Evolutionary conservation across 148 eudicot genomes (phyloP).

Genomic region (Rhododendron mucronatum): DNA sequence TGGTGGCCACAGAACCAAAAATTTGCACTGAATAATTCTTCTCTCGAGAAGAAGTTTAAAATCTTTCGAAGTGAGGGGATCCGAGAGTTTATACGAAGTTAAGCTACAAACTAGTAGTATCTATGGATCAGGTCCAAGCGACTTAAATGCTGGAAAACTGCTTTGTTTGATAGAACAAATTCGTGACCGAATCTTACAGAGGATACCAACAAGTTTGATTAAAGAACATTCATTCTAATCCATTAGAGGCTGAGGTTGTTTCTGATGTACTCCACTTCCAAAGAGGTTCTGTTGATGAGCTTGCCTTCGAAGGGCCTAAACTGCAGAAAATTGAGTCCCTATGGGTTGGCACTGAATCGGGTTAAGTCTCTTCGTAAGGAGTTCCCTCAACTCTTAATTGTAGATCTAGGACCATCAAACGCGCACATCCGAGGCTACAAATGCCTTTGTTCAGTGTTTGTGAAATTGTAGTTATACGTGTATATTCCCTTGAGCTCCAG

Average conservation of each 20-base stretch:
- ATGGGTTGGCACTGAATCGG: constrained; percentile 91
- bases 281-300: constrained; percentile 66
- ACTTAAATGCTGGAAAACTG: constrained; percentile 58
- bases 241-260: constrained; percentile 15
- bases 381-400: neutral
- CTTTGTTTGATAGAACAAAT: constrained; percentile 71
- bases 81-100: constrained; percentile 53
- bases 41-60: constrained; percentile 23
- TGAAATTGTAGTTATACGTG: neutral
- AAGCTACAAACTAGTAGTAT: constrained; percentile 51
- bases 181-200: constrained; percentile 73
- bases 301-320: constrained; percentile 58
- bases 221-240: constrained; percentile 25
- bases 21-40: constrained; percentile 14
- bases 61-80: constrained; percentile 20
- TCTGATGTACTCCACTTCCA: constrained; percentile 48
- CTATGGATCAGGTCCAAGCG: constrained; percentile 69
- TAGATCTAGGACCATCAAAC: neutral
- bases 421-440: neutral
- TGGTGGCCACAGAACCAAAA: constrained; percentile 47
- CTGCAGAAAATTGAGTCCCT: constrained; percentile 60
- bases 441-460: neutral
- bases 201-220: constrained; percentile 45
- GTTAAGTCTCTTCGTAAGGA: constrained; percentile 28
- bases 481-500: neutral